Conservation (phyloP, 2,329 filamentous ascomycete species). For the Gyromitra esculenta region DNA sequence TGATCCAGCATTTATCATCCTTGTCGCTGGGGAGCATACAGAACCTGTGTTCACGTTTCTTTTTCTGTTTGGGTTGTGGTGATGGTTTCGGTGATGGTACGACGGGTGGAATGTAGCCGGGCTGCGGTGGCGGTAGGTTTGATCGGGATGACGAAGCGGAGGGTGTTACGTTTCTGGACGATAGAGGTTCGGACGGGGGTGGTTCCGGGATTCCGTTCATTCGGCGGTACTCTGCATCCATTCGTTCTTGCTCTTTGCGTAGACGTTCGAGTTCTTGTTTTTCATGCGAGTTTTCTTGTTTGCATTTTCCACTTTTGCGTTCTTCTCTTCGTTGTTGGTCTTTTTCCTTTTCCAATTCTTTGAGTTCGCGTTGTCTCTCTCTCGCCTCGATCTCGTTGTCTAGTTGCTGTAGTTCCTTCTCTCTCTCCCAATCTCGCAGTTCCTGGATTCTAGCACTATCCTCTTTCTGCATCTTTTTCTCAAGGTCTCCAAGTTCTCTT, state of each 20-base stretch:
- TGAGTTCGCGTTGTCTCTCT: conserved; percentile 49
- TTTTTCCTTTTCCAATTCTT: conserved; percentile 25
- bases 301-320: conserved; percentile 28
- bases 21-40: conserved; percentile 74
- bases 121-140: neutral
- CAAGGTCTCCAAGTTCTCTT: neutral
- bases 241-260: conserved; percentile 54
- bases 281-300: conserved; percentile 52
- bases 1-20: conserved; percentile 77
- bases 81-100: conserved; percentile 22
- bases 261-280: conserved; percentile 54
- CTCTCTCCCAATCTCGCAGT: conserved; percentile 61
- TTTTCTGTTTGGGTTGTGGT: conserved; percentile 49
- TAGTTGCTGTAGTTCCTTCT: conserved; percentile 51
- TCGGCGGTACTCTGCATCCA: conserved; percentile 47
- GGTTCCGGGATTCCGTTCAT: conserved; percentile 51
- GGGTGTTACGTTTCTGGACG: conserved; percentile 7
- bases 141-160: conserved; percentile 10
- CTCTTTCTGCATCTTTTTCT: neutral
- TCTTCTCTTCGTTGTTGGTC: conserved; percentile 58
- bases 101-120: neutral
- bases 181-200: conserved; percentile 33
- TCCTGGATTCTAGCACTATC: conserved; percentile 60
- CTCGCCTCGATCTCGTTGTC: conserved; percentile 56
- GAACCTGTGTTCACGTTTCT: conserved; percentile 73